Conservation (phyloP, 2,329 filamentous ascomycete genomes). For the Aspergillus texensis region DNA sequence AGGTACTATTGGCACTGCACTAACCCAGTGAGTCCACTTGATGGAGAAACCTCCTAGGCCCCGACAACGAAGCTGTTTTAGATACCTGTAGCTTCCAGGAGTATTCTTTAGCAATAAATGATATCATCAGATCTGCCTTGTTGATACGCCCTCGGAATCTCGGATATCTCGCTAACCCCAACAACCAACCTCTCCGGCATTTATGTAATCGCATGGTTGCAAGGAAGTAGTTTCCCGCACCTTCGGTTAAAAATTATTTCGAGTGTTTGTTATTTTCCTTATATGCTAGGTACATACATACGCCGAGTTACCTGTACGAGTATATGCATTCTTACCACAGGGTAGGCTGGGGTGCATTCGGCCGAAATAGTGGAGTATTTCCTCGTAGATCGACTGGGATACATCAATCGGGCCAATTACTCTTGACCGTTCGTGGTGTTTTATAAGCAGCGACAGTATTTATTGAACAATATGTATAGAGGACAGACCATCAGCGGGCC, state of each 20-base stretch:
- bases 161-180: constrained; percentile 12
- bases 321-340: neutral
- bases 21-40: neutral
- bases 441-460: neutral
- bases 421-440: neutral
- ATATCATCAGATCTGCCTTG: neutral
- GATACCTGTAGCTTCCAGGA: neutral
- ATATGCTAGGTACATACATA: neutral
- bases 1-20: neutral
- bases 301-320: neutral
- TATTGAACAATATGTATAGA: neutral
- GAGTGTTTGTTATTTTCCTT: neutral
- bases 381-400: neutral
- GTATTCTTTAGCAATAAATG: neutral
- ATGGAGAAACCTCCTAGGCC: neutral
- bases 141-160: neutral
- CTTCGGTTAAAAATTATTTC: neutral
- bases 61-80: neutral
- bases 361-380: constrained; percentile 16
- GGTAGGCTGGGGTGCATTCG: constrained; percentile 7
- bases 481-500: neutral
- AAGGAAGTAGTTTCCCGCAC: neutral
- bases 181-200: constrained; percentile 13
- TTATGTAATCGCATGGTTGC: neutral
- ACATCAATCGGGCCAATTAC: neutral